Evolutionary conservation across 805 yeast species (phyloP), one percentile per base, ranked within the genome.

Genomic region (Ogataea corticis): DNA sequence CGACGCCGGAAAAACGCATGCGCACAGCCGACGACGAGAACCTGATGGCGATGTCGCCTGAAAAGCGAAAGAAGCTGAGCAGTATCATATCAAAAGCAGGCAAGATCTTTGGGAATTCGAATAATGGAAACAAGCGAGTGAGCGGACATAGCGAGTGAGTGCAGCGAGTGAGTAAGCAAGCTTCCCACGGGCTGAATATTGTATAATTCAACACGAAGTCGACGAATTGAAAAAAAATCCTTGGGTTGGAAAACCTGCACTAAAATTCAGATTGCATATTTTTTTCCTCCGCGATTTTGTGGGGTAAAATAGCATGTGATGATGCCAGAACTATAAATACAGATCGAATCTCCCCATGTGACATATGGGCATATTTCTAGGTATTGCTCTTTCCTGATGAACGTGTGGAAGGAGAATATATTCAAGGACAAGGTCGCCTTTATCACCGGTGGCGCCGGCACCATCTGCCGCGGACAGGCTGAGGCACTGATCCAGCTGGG

Each of bases 381-480:
- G 14, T 9, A 15, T 4, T 14, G 6, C 14, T 18, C 17, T 7
- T 16, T 11, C 6, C 18, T 3, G 14, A 14, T 16, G 18, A 36
- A 40, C 6, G 50, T 55, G 1, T 67, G 70, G 70, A 82, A 83
- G 52, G 79, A 83, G 1, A 85, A 77, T 52, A 57, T 89, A 32
- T 90, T 90, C 70, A 74, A 80, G 46, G 95, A 86, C 12, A 90
- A 90, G 63, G 96, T 88, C 2, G 94, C 82, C 4, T 86, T 91
- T 54, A 87, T 89, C 42, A 92, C 98, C 1, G 98, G 98, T 5
- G 97, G 97, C 12, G 94, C 97, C 2, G 97, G 97, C 11, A 82
- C 96, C n/a, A 91, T 92, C 44, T 91, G 97, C 65, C 72, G 94
- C 38, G 92, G 86, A 5, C 97, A 91, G 65, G 79, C 86, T 0